Evolutionary conservation across 176 grass and related monocot genomes (phyloP).

Genomic region (Raddia distichophylla): DNA sequence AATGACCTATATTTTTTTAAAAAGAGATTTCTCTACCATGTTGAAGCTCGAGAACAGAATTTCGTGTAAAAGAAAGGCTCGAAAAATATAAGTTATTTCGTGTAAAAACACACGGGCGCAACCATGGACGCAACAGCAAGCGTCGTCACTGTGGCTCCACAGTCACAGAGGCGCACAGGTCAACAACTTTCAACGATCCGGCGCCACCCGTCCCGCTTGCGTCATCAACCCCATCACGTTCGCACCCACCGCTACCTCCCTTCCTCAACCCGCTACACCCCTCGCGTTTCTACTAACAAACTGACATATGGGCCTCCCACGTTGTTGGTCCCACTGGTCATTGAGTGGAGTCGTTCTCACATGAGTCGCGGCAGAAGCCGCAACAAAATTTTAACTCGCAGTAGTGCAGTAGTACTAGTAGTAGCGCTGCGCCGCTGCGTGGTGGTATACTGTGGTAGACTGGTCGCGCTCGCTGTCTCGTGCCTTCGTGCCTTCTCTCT

Average conservation of each 20-base stretch:
- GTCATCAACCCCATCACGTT: slow-evolving; percentile 37
- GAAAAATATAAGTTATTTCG: too few relatives aligned
- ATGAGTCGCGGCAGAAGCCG: neutral
- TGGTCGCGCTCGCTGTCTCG: neutral
- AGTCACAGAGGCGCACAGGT: neutral
- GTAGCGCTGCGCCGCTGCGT: neutral
- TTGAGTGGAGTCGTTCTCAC: fast-evolving
- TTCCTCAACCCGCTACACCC: neutral
- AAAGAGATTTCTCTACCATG: too few relatives aligned
- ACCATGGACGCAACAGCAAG: neutral
- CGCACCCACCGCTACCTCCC: neutral
- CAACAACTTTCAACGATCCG: slow-evolving; percentile 22
- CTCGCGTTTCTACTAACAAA: fast-evolving
- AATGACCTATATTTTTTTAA: too few relatives aligned
- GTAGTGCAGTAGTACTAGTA: neutral
- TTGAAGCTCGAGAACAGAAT: too few relatives aligned
- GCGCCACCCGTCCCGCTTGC: slow-evolving; percentile 31
- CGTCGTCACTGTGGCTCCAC: neutral
- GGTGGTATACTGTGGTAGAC: neutral
- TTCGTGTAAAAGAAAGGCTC: too few relatives aligned
- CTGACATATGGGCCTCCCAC: neutral
- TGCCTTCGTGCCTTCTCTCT: neutral
- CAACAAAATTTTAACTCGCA: slow-evolving; percentile 26
- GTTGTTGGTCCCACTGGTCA: neutral
- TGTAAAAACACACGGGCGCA: too few relatives aligned